Base-by-base conservation (phyloP, 495 filamentous ascomycete species). In the Hypoxylon trugodes region DNA sequence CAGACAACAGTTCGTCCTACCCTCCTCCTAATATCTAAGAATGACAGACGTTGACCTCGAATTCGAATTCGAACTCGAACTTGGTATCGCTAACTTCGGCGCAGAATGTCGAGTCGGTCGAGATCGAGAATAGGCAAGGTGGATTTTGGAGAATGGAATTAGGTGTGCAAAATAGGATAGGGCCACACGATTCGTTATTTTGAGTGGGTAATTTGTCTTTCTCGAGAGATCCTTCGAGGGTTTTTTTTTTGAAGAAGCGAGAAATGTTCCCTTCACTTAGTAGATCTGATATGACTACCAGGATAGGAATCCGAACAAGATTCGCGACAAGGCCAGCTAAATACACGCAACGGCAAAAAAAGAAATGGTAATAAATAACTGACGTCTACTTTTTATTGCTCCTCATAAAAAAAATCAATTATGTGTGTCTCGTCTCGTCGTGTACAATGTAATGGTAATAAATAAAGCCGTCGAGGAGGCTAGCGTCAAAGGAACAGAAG, bases 1-100 rank as follows among this genome's bases (percentile, higher is more conserved):
- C n/a, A n/a, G n/a, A n/a, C n/a, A 45, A 54, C 19, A 53, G 22
- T 25, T 61, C 43, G 62, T 66, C 57, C 51, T 66, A 66, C 63
- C 47, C 56, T 51, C 43, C 37, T 55, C 46, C 40, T 46, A 42
- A 18, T n/a, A n/a, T n/a, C n/a, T n/a, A 28, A 48, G 22, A 48
- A 43, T 46, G 35, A n/a, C 25, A 43, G 10, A 19, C n/a, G 25
- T 43, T 15, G 19, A 5, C 22, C 32, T 40, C 41, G 16, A 18
- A 41, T 18, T 43, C 38, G 19, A 51, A 35, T 33, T 45, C 46
- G 47, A 37, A 24, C 30, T 21, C 42, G 10, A 36, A 36, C n/a
- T n/a, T n/a, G n/a, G n/a, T n/a, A 48, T 48, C 7, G 26, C 21
- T 33, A 4, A n/a, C 45, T n/a, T n/a, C 3, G 26, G 33, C 45